Evolutionary conservation across 2,329 filamentous ascomycete species (phyloP), one percentile per base, ranked within the genome.

Genomic region (Podosphaera leucotricha): DNA sequence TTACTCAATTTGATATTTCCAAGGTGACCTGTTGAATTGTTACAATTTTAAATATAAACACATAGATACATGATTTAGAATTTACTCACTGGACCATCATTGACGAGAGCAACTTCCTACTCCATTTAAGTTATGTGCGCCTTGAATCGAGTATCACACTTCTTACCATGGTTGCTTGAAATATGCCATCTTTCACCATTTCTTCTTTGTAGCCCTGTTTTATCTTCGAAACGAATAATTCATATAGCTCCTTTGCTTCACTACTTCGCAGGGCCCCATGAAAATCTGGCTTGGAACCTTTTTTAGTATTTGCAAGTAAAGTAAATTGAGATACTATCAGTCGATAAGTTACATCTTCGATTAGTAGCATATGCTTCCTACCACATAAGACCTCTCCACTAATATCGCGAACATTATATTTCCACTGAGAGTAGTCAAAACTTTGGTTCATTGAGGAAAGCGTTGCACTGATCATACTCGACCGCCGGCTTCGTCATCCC

Each of bases 281-380:
- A 55, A 98, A 98, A 59, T 92, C 81, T 28, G 90, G 92, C 60
- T 92, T 95, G 57, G 76, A 86, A 49, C 87, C 87, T 61, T 95
- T 95, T 58, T 86, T 92, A n/a, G 86, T 86, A 39, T 78, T 80
- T 40, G 85, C 92, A 42, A 92, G 70, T 8, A 98, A 71, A 2
- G 90, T 98, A 58, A 98, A 98, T 62, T 98, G 90, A 13, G 90
- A 95, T 39, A 98, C 87, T 92, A 43, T 50, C 11, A 49, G 47
- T 39, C 37, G 36, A 10, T 7, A 3, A 37, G 38, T 20, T 2
- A 8, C 13, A 35, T 15, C 37, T 13, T 1, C 11, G 15, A 8
- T 21, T 3, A n/a, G n/a, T 19, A 13, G 18, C 24, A 6, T 26
- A 43, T 26, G 36, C 30, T 38, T 46, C 49, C 46, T 68, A 92